Conservation (phyloP, 176 grass and related monocot genomes). For the Rhynchospora pubera region DNA sequence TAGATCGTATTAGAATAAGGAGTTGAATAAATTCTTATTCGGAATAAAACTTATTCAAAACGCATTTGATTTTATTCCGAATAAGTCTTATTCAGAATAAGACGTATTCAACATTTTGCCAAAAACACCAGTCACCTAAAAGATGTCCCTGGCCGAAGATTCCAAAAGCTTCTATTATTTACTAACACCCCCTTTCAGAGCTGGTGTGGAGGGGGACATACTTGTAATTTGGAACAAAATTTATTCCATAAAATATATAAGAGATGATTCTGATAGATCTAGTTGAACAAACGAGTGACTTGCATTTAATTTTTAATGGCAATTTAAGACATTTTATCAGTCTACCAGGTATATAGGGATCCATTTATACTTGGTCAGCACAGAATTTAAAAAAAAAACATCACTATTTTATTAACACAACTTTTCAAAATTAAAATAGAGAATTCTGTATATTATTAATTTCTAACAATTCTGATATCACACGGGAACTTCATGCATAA, state of each 20-base stretch:
- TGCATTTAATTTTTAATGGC: not conserved
- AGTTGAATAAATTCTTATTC: no score
- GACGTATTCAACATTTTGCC: no score
- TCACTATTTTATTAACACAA: not conserved
- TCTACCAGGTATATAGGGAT: not conserved
- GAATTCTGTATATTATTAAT: not conserved
- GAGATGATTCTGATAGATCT: not conserved
- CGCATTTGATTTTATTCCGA: no score
- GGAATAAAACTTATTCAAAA: no score
- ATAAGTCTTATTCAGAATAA: no score
- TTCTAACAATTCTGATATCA: not conserved
- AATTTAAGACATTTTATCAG: not conserved
- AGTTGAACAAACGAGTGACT: not conserved
- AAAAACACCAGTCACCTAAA: no score
- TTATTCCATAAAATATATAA: not conserved
- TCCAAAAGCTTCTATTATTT: not conserved
- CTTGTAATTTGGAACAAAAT: not conserved
- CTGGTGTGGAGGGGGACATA: not conserved
- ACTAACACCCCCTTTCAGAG: not conserved
- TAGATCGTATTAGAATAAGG: no score
- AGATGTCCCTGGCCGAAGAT: not conserved
- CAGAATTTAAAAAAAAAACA: not conserved
- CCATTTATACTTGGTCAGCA: not conserved
- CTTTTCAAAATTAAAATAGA: not conserved
- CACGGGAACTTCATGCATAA: not conserved